These are phyloP conservation scores for Somion occarium DNA, from an alignment of 1,284 basidiomycete genomes.

Conservation along the genomic window DNA sequence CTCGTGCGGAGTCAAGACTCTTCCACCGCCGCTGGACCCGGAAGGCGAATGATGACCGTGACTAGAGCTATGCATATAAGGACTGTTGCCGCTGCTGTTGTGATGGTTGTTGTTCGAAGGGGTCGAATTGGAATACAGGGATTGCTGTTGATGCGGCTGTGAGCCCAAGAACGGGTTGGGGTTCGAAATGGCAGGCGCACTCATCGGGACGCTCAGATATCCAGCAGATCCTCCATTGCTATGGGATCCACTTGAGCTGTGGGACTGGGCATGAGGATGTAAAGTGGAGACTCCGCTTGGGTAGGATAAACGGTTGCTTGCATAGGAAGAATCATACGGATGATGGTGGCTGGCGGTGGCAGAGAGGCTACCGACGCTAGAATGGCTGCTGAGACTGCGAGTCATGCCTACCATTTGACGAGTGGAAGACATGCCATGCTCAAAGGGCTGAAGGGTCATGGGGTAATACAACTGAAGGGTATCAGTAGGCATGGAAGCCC, in stretches of 20 bases:
- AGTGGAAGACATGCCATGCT: slow-evolving; percentile 18
- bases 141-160: slow-evolving; percentile 16
- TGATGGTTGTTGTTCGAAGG: slow-evolving; percentile 9
- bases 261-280: slow-evolving; percentile 13
- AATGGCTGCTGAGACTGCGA: slow-evolving; percentile 23
- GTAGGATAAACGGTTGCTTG: slow-evolving; percentile 20
- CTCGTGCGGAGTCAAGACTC: slow-evolving; percentile 20
- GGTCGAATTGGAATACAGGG: slow-evolving; percentile 18
- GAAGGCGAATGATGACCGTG: no score
- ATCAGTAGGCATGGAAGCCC: slow-evolving; percentile 46
- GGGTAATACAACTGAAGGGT: slow-evolving; percentile 68
- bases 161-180: slow-evolving; percentile 17
- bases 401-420: slow-evolving; percentile 28
- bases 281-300: slow-evolving; percentile 19
- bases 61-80: slow-evolving; percentile 14
- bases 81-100: slow-evolving; percentile 2
- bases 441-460: slow-evolving; percentile 58
- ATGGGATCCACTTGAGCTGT: slow-evolving; percentile 8
- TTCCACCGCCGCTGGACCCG: slow-evolving; percentile 14
- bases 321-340: slow-evolving; percentile 21
- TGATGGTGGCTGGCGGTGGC: slow-evolving; percentile 18
- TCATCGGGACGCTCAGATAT: slow-evolving; percentile 22
- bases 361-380: slow-evolving; percentile 21
- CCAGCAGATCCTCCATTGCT: slow-evolving; percentile 11
- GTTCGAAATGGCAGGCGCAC: slow-evolving; percentile 17